phyloP scores from a whole-genome alignment of 2,329 filamentous ascomycete species.

The Fusarium kyushuense region DNA sequence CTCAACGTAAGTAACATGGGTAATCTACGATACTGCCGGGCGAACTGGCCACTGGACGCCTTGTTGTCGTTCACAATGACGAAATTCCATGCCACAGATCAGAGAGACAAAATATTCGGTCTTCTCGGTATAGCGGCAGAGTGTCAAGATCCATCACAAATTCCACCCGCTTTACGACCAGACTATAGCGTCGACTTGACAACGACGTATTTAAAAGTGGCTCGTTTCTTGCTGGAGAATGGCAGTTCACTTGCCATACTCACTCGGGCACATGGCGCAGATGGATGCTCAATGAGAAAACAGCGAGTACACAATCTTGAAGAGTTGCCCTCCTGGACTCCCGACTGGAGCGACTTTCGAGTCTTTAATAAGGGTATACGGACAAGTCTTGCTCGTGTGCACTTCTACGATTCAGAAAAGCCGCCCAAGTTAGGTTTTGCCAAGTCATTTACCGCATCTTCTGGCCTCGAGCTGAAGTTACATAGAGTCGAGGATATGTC shows the following conservation, averaged over 20 bases:
- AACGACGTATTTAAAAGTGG: not conserved
- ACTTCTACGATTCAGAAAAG: not conserved
- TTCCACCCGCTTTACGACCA: not conserved
- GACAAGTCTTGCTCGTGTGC: not conserved
- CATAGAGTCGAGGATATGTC: not conserved
- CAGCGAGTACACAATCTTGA: not conserved
- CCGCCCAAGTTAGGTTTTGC: not conserved
- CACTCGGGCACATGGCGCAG: not conserved
- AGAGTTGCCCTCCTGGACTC: not conserved
- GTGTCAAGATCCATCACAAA: not conserved
- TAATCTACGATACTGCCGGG: not conserved
- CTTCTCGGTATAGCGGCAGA: conserved; percentile 2
- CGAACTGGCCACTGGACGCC: conserved; percentile 8
- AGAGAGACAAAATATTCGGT: conserved; percentile 4
- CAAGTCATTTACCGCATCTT: not conserved
- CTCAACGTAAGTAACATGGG: conserved; percentile 3
- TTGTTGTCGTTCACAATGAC: conserved; percentile 6
- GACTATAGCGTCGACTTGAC: not conserved
- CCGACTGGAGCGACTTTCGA: conserved; percentile 4
- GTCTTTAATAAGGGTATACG: conserved; percentile 1
- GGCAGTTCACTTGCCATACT: not conserved
- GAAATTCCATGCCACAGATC: conserved; percentile 9
- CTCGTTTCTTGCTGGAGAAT: not conserved
- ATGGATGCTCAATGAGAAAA: not conserved
- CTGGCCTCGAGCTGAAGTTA: not conserved